phyloP scores from a whole-genome alignment of 768 basidiomycete species.

The Suillus tomentosus region DNA sequence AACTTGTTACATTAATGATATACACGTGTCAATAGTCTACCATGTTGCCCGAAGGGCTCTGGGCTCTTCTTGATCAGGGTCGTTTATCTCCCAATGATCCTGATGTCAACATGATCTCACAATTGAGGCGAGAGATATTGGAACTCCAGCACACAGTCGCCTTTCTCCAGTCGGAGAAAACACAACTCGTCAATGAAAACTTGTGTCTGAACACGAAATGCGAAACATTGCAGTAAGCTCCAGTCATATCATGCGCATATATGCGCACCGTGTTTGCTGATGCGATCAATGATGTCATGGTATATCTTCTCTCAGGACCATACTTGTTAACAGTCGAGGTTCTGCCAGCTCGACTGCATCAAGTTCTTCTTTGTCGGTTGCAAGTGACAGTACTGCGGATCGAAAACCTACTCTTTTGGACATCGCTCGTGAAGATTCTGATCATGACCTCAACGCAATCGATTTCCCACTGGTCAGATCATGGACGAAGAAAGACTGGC shows the following conservation, averaged over 20 bases:
- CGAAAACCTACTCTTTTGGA: not conserved
- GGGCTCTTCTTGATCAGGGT: not conserved
- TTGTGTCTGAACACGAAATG: too few relatives aligned
- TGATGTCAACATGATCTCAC: not conserved
- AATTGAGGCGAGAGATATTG: not conserved
- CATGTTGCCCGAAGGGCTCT: not conserved
- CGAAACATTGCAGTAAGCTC: too few relatives aligned
- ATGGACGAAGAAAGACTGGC: not conserved
- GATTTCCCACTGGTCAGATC: not conserved
- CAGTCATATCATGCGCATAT: not conserved
- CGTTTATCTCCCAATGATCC: not conserved
- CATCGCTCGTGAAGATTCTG: not conserved
- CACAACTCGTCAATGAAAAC: too few relatives aligned
- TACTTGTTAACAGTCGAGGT: constrained; percentile 1
- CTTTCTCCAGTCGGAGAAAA: not conserved
- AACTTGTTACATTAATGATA: not conserved
- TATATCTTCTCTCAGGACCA: not conserved
- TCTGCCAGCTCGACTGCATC: not conserved
- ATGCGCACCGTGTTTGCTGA: not conserved
- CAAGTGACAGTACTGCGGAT: not conserved
- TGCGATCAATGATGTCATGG: not conserved
- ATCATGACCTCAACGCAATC: not conserved
- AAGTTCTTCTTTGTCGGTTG: not conserved
- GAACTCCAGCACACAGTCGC: not conserved
- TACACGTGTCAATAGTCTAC: not conserved